Evolutionary conservation across 805 yeast genomes (phyloP).

Genomic region (Debaryomyces maramus): DNA sequence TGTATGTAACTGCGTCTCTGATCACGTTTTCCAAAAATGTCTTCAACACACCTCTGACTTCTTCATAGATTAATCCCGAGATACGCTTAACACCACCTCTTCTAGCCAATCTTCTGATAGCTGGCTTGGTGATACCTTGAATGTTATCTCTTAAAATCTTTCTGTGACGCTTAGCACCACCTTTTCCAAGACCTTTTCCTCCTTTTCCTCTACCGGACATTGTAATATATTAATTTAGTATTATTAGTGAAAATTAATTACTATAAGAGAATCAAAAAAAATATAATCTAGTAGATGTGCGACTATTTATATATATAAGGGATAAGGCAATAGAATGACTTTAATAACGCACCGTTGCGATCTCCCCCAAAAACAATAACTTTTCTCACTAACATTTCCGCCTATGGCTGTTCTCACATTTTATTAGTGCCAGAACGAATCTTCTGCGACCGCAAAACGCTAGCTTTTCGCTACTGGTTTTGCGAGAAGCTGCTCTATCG

Average conservation of each 20-base stretch:
- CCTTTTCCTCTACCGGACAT: conserved; percentile 99
- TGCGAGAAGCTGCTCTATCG: too few relatives aligned
- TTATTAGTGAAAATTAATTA: conserved; percentile 1
- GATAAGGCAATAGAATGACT: too few relatives aligned
- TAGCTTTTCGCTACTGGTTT: too few relatives aligned
- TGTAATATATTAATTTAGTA: conserved; percentile 20
- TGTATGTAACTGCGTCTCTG: conserved; percentile 99
- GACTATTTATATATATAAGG: conserved; percentile 1
- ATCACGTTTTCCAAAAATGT: conserved; percentile 95
- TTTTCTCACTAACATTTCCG: too few relatives aligned
- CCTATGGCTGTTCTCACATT: too few relatives aligned
- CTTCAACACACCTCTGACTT: conserved; percentile 95
- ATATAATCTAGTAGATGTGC: neutral
- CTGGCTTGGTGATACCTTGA: conserved; percentile 99
- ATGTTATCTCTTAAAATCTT: conserved; percentile 99
- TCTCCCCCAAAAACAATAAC: too few relatives aligned
- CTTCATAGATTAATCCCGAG: conserved; percentile 97
- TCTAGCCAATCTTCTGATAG: conserved; percentile 99
- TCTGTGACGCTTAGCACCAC: conserved; percentile 99
- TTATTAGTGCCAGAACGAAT: too few relatives aligned
- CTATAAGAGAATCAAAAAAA: too few relatives aligned
- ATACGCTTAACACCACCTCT: conserved; percentile 99
- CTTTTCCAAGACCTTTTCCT: conserved; percentile 99
- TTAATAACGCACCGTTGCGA: too few relatives aligned
- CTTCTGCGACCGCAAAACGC: too few relatives aligned